Evolutionary conservation across 1,284 basidiomycete genomes (phyloP).

Genomic region (Microbotryum scabiosae): DNA sequence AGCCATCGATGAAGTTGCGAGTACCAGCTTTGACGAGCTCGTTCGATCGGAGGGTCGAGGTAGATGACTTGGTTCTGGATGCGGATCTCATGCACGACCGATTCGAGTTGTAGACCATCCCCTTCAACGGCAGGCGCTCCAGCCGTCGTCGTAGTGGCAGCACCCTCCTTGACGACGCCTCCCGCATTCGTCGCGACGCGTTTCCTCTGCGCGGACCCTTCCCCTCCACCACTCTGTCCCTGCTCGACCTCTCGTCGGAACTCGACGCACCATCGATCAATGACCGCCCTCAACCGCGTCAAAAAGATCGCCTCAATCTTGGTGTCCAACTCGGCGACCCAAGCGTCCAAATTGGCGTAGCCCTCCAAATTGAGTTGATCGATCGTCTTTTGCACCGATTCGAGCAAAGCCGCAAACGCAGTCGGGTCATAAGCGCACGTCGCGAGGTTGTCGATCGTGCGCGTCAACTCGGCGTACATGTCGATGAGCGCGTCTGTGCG

Average conservation of each 20-base stretch:
- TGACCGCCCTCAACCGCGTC: slow-evolving; percentile 67
- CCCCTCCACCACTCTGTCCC: slow-evolving; percentile 39
- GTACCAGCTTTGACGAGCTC: slow-evolving; percentile 85
- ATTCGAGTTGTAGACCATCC: slow-evolving; percentile 61
- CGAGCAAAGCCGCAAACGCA: slow-evolving; percentile 68
- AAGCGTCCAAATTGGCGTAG: slow-evolving; percentile 93
- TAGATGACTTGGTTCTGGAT: slow-evolving; percentile 99
- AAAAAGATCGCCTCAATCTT: slow-evolving; percentile 75
- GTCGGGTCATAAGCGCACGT: slow-evolving; percentile 77
- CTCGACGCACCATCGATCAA: slow-evolving; percentile 77
- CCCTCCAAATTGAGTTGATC: slow-evolving; percentile 92
- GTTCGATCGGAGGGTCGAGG: slow-evolving; percentile 93
- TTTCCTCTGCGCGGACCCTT: slow-evolving; percentile 53
- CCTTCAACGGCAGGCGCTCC: not conserved
- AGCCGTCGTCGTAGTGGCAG: not conserved
- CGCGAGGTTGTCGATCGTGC: slow-evolving; percentile 74
- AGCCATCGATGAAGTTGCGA: slow-evolving; percentile 84
- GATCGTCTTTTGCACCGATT: slow-evolving; percentile 82
- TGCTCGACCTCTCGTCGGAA: slow-evolving; percentile 47
- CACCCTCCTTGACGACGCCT: slow-evolving; percentile 55
- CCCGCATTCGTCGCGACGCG: slow-evolving; percentile 53
- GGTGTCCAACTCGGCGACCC: slow-evolving; percentile 81
- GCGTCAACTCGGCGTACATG: slow-evolving; percentile 74
- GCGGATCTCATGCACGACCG: slow-evolving; percentile 85
- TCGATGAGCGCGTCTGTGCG: slow-evolving; percentile 91